These are phyloP conservation scores for Penicillium hordei DNA, from an alignment of 2,329 filamentous ascomycete genomes.

Conservation along the genomic window DNA sequence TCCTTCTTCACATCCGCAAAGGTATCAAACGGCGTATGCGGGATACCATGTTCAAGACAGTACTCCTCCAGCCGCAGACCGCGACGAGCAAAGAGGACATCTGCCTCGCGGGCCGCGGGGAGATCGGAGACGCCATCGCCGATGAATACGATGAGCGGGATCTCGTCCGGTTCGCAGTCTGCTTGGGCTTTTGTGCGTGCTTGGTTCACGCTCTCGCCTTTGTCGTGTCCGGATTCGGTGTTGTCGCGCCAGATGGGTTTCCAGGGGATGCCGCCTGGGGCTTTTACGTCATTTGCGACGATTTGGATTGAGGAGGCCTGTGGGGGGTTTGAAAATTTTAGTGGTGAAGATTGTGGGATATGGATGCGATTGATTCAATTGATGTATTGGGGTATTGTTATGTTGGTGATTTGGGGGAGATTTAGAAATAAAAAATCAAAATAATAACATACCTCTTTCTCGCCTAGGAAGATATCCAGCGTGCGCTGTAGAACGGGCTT, in stretches of 20 bases:
- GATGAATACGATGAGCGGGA: constrained; percentile 68
- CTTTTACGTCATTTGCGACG: constrained; percentile 66
- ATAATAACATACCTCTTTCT: constrained; percentile 49
- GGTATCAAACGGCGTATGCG: constrained; percentile 63
- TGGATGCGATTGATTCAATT: too few species aligned
- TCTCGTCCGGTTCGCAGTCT: constrained; percentile 58
- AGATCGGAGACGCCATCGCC: constrained; percentile 69
- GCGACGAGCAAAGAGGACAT: constrained; percentile 66
- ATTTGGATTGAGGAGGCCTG: constrained; percentile 61
- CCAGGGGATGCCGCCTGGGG: constrained; percentile 61
- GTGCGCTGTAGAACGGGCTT: constrained; percentile 64
- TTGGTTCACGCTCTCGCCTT: constrained; percentile 63
- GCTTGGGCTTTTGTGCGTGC: constrained; percentile 57
- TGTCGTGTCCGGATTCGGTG: constrained; percentile 65
- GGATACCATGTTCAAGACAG: constrained; percentile 61
- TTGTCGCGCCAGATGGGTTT: constrained; percentile 68
- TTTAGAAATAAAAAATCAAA: not conserved
- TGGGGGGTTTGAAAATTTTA: not conserved
- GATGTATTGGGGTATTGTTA: not conserved
- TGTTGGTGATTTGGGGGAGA: not conserved
- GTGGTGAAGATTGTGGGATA: not conserved
- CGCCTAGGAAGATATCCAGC: constrained; percentile 64
- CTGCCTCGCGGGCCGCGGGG: constrained; percentile 64
- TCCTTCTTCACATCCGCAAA: constrained; percentile 66
- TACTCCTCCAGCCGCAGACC: constrained; percentile 66